A percentile compares a stretch with the other conserved stretches of the same genome.
Evolutionary conservation across 441 rosid genomes (phyloP).

Genomic region (Raphanus hybrid): DNA sequence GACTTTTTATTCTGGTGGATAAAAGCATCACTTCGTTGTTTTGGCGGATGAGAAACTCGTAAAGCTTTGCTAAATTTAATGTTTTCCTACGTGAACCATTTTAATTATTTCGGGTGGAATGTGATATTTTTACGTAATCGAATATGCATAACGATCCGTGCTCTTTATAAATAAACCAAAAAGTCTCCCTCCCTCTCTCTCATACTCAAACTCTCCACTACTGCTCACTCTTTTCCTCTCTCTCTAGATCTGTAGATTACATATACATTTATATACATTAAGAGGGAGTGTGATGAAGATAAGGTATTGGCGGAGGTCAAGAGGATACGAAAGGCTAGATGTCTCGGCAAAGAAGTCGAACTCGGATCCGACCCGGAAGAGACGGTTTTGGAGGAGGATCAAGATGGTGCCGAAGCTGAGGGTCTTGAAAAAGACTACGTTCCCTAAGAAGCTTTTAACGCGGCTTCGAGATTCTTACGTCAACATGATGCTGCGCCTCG

Average conservation of each 20-base stretch:
- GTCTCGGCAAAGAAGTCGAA: conserved; percentile 35
- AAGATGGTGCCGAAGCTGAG: conserved; percentile 60
- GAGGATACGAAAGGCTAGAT: conserved; percentile 61
- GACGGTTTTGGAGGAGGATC: conserved; percentile 56
- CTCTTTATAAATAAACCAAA: conserved; percentile 38
- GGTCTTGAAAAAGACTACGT: conserved; percentile 33
- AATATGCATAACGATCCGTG: conserved; percentile 28
- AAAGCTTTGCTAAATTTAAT: conserved; percentile 6
- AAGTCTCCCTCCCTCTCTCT: conserved; percentile 28
- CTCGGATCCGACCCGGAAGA: conserved; percentile 37
- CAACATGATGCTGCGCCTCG: conserved; percentile 75
- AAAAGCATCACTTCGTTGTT: conserved; percentile 7
- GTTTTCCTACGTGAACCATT: conserved; percentile 17
- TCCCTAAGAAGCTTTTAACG: conserved; percentile 58
- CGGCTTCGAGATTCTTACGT: conserved; percentile 88
- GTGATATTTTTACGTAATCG: conserved; percentile 6
- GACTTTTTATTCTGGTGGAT: conserved; percentile 18
- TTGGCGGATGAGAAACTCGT: conserved; percentile 9
- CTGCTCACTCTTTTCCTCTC: conserved; percentile 10
- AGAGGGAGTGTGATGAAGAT: conserved; percentile 47
- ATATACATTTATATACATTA: background rate
- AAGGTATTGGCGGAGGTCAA: conserved; percentile 54
- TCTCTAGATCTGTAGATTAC: background rate
- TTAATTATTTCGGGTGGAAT: background rate
- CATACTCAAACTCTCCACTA: conserved; percentile 7